These are phyloP conservation scores for Picochlorum sp. DNA, from an alignment of 139 green algal genomes.

Conservation along the genomic window DNA sequence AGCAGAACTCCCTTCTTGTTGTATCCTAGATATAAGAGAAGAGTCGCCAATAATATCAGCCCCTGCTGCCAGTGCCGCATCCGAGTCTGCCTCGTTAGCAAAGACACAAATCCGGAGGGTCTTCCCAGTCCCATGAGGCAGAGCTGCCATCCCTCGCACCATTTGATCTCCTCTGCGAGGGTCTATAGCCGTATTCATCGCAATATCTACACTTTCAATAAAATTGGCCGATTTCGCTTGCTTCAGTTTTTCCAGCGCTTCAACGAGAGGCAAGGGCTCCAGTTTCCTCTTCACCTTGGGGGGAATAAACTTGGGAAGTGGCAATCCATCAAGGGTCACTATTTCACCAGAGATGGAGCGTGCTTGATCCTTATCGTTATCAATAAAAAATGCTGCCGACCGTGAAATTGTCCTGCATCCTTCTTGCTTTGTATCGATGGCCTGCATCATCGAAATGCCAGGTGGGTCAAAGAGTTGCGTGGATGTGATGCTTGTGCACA, in stretches of 20 bases:
- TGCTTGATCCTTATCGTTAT: no score
- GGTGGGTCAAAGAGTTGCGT: no score
- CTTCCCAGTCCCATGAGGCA: constrained; percentile 72
- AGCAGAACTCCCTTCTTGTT: constrained; percentile 20
- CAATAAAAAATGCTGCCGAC: no score
- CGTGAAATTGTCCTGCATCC: no score
- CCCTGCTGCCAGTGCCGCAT: constrained; percentile 52
- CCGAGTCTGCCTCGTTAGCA: constrained; percentile 43
- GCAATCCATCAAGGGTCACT: not conserved
- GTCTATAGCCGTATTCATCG: constrained; percentile 45
- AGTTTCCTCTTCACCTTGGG: not conserved
- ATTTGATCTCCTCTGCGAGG: constrained; percentile 59
- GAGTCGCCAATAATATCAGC: constrained; percentile 69
- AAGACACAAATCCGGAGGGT: constrained; percentile 70
- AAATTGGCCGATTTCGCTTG: constrained; percentile 26
- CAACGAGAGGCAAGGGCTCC: not conserved
- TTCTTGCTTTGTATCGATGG: no score
- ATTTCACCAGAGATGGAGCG: no score
- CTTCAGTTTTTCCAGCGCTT: constrained; percentile 3
- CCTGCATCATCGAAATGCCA: no score
- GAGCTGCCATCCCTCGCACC: constrained; percentile 53
- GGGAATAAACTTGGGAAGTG: not conserved
- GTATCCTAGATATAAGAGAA: constrained; percentile 65
- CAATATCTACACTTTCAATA: constrained; percentile 52
- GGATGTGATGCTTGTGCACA: no score